Evolutionary conservation across 2,329 filamentous ascomycete genomes (phyloP), one percentile per base, ranked within the genome.

Genomic region (Phaeosphaeria sp.): DNA sequence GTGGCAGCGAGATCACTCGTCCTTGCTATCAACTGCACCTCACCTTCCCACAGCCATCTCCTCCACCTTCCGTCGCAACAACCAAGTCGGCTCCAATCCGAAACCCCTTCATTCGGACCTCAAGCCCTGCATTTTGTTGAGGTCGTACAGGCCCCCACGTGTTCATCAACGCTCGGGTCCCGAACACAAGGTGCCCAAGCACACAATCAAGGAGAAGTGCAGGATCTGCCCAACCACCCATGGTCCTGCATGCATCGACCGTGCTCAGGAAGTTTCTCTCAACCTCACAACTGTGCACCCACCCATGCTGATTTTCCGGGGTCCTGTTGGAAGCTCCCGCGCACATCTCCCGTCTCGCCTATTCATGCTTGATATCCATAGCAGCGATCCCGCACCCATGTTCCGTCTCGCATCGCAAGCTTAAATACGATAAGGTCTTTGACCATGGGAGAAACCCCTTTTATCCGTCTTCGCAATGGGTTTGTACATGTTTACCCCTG

Each of bases 131-230:
- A 46, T 48, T 9, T 11, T 54, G 39, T 53, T 50, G 52, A 53
- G 41, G 49, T 59, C 27, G 52, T 52, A 59, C 56, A 49, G 42
- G n/a, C 25, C 54, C 59, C 59, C 56, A 64, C 62, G 50, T 9
- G 27, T 55, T 60, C 54, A 56, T 59, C 43, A 47, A 47, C n/a
- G 1, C 17, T 10, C 4, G 46, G 21, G 18, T 2, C 46, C 23
- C 44, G 39, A 33, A 44, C 42, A 49, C 30, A 46, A 48, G 36
- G 44, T 15, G 23, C 18, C 23, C 25, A 25, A 33, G 13, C 20
- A 21, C 25, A 10, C 25, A 20, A 9, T 36, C 17, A 36, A 21
- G 17, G 7, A 11, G n/a, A 18, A 10, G 17, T 49, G 50, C 46
- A 44, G 36, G 46, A 53, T 44, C 36, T 36, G 33, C 25, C n/a